phyloP scores from a whole-genome alignment of 371 early-diverging fungal genomes.

The Conidiobolus incongruus region DNA sequence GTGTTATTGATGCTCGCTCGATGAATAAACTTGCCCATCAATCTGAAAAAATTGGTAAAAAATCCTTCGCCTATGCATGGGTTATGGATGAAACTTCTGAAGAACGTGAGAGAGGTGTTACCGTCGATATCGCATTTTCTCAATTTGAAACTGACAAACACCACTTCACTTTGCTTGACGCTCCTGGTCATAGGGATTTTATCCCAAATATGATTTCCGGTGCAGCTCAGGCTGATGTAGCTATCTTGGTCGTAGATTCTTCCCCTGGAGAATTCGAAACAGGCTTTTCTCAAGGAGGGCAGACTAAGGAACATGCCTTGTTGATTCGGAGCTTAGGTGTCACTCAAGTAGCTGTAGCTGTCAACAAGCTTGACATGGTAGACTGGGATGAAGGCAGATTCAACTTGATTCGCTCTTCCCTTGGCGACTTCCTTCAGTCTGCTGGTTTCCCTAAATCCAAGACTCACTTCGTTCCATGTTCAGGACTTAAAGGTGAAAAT shows the following conservation, averaged over 20 bases:
- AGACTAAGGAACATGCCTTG: conserved; percentile 99
- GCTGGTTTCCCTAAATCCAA: conserved; percentile 80
- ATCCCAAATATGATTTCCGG: conserved; percentile 99
- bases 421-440: conserved; percentile 81
- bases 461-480: conserved; percentile 90
- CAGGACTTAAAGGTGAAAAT: conserved; percentile 96
- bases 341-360: conserved; percentile 89
- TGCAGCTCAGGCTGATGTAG: conserved; percentile 94
- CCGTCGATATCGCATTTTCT: conserved; percentile 93
- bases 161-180: conserved; percentile 89
- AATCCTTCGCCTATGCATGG: conserved; percentile 95
- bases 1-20: conserved; percentile 97
- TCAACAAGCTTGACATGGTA: conserved; percentile 99
- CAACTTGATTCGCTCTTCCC: conserved; percentile 85
- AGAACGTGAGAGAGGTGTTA: conserved; percentile 90
- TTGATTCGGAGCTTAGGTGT: conserved; percentile 95
- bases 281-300: conserved; percentile 98
- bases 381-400: conserved; percentile 84
- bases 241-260: conserved; percentile 91
- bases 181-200: conserved; percentile 99
- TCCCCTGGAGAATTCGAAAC: conserved; percentile 95
- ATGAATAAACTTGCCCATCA: conserved; percentile 95
- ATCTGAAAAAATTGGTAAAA: conserved; percentile 95
- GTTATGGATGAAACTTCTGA: conserved; percentile 93
- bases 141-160: conserved; percentile 93